Evolutionary conservation across 768 basidiomycete genomes (phyloP).

Genomic region (Russula compacta): DNA sequence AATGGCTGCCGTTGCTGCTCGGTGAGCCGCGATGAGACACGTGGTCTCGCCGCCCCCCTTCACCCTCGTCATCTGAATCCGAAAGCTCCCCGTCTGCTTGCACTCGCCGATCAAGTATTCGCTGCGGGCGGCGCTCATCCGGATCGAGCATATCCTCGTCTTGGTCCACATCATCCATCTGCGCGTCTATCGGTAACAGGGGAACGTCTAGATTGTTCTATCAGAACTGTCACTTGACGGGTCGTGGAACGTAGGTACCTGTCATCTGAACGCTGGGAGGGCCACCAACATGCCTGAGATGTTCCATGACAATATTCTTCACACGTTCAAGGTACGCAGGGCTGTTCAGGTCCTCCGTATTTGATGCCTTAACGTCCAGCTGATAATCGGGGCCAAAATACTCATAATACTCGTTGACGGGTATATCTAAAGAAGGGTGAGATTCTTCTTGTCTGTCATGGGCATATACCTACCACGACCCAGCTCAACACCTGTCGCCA

Average conservation of each 20-base stretch:
- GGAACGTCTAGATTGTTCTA: conserved; percentile 57
- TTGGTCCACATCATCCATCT: conserved; percentile 68
- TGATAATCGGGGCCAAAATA: conserved; percentile 98
- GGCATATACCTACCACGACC: conserved; percentile 49
- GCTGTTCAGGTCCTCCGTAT: conserved; percentile 93
- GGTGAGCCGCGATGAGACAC: conserved; percentile 34
- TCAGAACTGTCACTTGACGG: background rate
- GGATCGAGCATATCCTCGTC: conserved; percentile 78
- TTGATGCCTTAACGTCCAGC: conserved; percentile 88
- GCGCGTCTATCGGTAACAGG: conserved; percentile 70
- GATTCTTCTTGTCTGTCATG: background rate
- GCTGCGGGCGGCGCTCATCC: conserved; percentile 66
- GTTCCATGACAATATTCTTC: conserved; percentile 85
- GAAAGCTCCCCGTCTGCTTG: conserved; percentile 87
- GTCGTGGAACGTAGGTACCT: conserved; percentile 36
- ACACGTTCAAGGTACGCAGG: conserved; percentile 89
- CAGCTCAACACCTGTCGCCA: conserved; percentile 96
- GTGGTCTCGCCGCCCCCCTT: conserved; percentile 71
- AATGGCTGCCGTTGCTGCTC: conserved; percentile 35
- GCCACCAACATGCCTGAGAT: conserved; percentile 74
- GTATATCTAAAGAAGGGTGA: conserved; percentile 61
- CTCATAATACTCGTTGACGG: conserved; percentile 98
- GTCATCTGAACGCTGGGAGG: conserved; percentile 92
- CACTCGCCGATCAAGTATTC: conserved; percentile 69
- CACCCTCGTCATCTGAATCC: conserved; percentile 97